Conservation (phyloP, 225 moss, liverwort and hornwort genomes). For the Marchantia paleacea region DNA sequence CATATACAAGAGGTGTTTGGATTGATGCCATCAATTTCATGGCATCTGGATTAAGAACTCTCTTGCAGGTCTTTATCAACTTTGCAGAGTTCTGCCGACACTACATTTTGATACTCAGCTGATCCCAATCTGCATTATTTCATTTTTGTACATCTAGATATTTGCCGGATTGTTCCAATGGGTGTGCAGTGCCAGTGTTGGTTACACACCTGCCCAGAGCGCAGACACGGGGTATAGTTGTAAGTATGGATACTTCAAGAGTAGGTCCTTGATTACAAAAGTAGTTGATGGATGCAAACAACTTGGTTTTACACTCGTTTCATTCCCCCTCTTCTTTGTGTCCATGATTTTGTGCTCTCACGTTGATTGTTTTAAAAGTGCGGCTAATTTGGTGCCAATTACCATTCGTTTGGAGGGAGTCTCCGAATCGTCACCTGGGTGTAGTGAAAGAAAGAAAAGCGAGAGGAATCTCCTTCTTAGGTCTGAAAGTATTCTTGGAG, state of each 20-base stretch:
- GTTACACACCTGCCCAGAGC: constrained; percentile 8
- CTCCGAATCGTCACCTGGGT: no score
- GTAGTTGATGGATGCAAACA: constrained; percentile 14
- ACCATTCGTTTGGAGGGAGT: no score
- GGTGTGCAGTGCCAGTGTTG: constrained; percentile 16
- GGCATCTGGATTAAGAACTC: not conserved
- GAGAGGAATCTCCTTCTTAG: no score
- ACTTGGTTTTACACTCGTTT: not conserved
- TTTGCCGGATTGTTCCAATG: not conserved
- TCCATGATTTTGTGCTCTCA: not conserved
- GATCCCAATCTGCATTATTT: constrained; percentile 16
- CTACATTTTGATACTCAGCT: constrained; percentile 5
- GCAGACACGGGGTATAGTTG: constrained; percentile 18
- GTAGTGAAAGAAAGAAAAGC: no score
- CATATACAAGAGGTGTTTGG: no score
- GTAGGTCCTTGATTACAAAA: constrained; percentile 2
- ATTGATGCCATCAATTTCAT: not conserved
- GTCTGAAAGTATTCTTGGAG: no score
- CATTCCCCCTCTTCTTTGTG: not conserved
- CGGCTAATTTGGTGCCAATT: no score
- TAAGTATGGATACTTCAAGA: constrained; percentile 7
- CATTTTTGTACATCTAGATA: constrained; percentile 22
- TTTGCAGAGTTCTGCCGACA: constrained; percentile 1
- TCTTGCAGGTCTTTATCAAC: not conserved
- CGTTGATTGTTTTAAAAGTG: no score